Base-by-base conservation (phyloP, 2,329 filamentous ascomycete genomes). In the Chalaropsis thielavioides region DNA sequence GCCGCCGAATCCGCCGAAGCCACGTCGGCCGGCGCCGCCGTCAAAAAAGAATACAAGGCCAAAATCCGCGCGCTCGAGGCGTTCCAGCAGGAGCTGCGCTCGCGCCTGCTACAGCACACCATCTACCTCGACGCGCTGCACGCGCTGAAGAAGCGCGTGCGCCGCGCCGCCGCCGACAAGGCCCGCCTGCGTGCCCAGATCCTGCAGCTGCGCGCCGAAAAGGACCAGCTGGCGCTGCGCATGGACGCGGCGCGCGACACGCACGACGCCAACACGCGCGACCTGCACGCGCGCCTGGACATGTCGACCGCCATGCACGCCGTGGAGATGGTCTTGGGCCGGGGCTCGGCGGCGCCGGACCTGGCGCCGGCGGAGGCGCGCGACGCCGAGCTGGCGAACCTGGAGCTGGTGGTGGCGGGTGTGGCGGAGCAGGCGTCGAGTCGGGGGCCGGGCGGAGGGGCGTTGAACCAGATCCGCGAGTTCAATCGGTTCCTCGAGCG, bases 401-500 rank as follows among this genome's bases (percentile, higher is more conserved):
- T 84, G 0, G 83, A 86, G 70, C 72, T 86, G 41, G 71, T 80
- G 8, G 75, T 86, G 40, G 79, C 80, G n/a, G 76, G 77, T 31
- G 74, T 86, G 4, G 76, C 80, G 0, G 77, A 80, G 44, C 78
- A 83, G 70, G 80, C 80, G 1, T 81, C 80, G 69, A 78, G 75
- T 46, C 73, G 73, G 22, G 77, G 79, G 62, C 74, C 76, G 8
- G 75, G 76, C 0, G 82, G 82, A 24, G 82, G 82, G 1, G 73
- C 80, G 3, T 74, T 87, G 68, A 77, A 76, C 66, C 80, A 83
- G 70, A 78, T 87, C 64, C 79, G 75, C 67, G 79, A 83, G 60
- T 87, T 87, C 70, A 87, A 87, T 68, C 78, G 78, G 40, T 84
- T 87, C 68, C 74, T 87, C 61, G 84, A 87, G 71, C 78, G 84